Evolutionary conservation across 805 yeast genomes (phyloP), one percentile per base, ranked within the genome.

Genomic region (Wickerhamomyces ciferrii): DNA sequence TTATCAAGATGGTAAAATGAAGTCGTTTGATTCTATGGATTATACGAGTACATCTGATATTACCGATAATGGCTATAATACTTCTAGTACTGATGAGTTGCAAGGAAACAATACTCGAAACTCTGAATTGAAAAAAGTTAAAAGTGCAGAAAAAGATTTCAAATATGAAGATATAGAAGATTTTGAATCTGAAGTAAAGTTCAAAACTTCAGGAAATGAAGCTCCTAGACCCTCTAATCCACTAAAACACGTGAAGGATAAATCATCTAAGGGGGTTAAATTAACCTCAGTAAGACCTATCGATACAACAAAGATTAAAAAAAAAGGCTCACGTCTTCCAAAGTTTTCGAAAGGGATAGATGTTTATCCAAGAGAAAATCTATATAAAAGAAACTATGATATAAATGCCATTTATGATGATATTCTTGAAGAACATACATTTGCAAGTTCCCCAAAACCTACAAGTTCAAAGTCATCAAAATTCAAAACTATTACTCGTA

Each of bases 401-500:
- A 15, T 37, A 2, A 20, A 37, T 14, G 25, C n/a, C 21, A 13
- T 37, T 15, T 13, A 9, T 5, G 39, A 37, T 20, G 17, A 37
- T 20, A 37, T 37, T 15, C 2, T 21, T 14, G 25, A 37, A 6
- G 39, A 36, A 5, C 13, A 7, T 13, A 4, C 31, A 27, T 27
- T 14, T 11, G 14, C 31, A 13, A 27, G 15, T 19, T 32, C 35
- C 18, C 6, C 34, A 24, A 27, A 27, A 4, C 4, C 31, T 9
- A 11, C 31, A 24, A 10, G 9, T 27, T 11, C 31, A 7, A 19
- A 24, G 13, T n/a, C 23, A 13, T 5, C n/a, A 38, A 35, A 8
- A 14, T 44, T 35, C 45, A 44, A 36, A 35, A 50, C 53, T 17
- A 18, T 41, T 19, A 48, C 37, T 2, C 31, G 38, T 20, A 31